Base-by-base conservation (phyloP, 2,329 filamentous ascomycete genomes). In the Penicillium sp. region DNA sequence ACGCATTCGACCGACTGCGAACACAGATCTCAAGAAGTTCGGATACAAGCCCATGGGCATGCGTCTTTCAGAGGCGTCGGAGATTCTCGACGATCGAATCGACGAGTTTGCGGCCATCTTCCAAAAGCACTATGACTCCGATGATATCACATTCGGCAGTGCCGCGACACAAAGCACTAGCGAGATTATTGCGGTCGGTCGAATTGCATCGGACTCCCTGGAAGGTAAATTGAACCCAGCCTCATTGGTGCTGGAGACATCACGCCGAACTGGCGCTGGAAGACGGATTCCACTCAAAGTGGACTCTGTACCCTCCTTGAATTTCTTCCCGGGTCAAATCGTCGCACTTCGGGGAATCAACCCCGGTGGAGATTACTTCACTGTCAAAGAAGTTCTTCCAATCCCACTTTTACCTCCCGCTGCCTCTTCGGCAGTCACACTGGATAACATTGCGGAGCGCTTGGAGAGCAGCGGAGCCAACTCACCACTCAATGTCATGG, bases 251-350 rank as follows among this genome's bases (percentile, higher is more conserved):
- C 77, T 98, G 1, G 93, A 98, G 70, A 91, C 86, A 18, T 95
- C 90, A 25, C 78, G 91, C 57, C 79, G 88, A 28, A 88, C 83
- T 58, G 93, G 93, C 33, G 88, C 85, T 54, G 93, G 90, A 4
- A 74, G 88, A 48, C 81, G 93, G 49, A 81, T 96, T 28, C 87
- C 89, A 4, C 70, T 98, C 13, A 88, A 88, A 55, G 74, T 96
- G 48, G 80, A 85, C 51, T 78, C 78, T 2, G 67, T 95, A 1
- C 72, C 76, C 55, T 79, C 70, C 1, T 93, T 86, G 70, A 85
- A 88, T 64, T 88, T 97, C 73, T 97, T 97, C 65, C 93, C 91
- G 0, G 93, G 93, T 5, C 90, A 97, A 65, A 89, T 97, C 45
- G 88, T 95, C 28, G 93, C 91, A 5, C 71, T 97, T 27, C 80